These are phyloP conservation scores for Crithidia expoeki DNA, from an alignment of 208 protist species.

Conservation along the genomic window DNA sequence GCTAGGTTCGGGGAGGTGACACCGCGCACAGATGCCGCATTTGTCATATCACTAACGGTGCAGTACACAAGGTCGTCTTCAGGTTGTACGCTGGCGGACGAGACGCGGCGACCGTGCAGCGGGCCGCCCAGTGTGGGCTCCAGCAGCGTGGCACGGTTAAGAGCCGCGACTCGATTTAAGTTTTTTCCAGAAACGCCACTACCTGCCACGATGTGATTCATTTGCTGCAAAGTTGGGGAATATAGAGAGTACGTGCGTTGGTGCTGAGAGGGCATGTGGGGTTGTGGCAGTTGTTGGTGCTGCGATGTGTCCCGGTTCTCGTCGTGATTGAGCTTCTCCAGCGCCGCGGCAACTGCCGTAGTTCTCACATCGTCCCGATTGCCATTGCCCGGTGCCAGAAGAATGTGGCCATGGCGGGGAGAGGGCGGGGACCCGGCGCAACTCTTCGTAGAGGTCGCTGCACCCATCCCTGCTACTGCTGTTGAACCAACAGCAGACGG, in stretches of 20 bases:
- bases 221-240: neutral
- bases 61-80: constrained; percentile 32
- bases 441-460: constrained; percentile 1
- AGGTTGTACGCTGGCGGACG: constrained; percentile 12
- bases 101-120: neutral
- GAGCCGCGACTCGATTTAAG: neutral
- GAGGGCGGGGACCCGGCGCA: neutral
- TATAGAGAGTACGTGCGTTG: constrained; percentile 7
- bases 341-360: neutral
- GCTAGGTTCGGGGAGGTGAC: constrained; percentile 3
- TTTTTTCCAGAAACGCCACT: neutral
- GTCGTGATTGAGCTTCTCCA: neutral
- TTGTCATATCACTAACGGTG: constrained; percentile 41
- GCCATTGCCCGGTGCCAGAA: neutral
- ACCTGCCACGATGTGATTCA: neutral
- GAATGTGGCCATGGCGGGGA: neutral
- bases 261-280: neutral
- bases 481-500: neutral
- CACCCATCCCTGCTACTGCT: neutral
- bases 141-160: neutral
- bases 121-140: neutral
- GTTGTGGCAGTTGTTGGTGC: neutral
- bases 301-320: neutral
- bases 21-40: constrained; percentile 13
- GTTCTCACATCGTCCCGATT: neutral